phyloP scores from a whole-genome alignment of 2,329 filamentous ascomycete genomes.

The Sporothrix protearum region DNA sequence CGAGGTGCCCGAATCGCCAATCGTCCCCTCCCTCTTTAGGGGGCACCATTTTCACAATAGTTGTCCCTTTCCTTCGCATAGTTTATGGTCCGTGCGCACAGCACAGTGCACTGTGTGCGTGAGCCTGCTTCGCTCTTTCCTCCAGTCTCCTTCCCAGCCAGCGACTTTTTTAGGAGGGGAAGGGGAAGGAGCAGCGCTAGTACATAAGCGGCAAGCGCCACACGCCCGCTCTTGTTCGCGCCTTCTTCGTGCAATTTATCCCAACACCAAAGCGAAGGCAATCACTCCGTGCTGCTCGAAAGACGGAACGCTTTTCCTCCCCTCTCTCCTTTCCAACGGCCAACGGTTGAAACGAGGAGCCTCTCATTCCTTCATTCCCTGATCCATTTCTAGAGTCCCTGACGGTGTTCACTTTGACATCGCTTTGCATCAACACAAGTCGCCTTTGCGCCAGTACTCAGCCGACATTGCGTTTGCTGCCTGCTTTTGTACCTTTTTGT shows the following conservation, averaged over 20 bases:
- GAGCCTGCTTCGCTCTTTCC: not conserved
- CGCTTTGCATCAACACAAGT: not conserved
- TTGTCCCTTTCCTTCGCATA: constrained; percentile 29
- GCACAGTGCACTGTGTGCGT: constrained; percentile 2
- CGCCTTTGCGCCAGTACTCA: not conserved
- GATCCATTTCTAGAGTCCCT: not conserved
- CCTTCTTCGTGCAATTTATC: constrained; percentile 20
- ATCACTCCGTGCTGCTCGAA: not conserved
- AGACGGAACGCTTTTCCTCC: not conserved
- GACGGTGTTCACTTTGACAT: not conserved
- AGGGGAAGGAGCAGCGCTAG: constrained; percentile 15
- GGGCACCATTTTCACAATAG: constrained; percentile 28
- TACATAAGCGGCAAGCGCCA: constrained; percentile 16
- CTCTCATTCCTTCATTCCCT: not conserved
- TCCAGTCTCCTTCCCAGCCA: not conserved
- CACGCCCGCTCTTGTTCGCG: constrained; percentile 18
- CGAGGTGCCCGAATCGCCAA: constrained; percentile 23
- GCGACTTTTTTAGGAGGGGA: not conserved
- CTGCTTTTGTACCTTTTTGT: not conserved
- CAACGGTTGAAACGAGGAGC: not conserved
- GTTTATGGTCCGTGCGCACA: constrained; percentile 26
- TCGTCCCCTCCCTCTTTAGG: constrained; percentile 25
- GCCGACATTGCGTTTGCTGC: not conserved
- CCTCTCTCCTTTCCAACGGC: not conserved
- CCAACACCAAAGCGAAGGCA: not conserved